Conservation (phyloP, 768 basidiomycete species). For the Suillus decipiens region DNA sequence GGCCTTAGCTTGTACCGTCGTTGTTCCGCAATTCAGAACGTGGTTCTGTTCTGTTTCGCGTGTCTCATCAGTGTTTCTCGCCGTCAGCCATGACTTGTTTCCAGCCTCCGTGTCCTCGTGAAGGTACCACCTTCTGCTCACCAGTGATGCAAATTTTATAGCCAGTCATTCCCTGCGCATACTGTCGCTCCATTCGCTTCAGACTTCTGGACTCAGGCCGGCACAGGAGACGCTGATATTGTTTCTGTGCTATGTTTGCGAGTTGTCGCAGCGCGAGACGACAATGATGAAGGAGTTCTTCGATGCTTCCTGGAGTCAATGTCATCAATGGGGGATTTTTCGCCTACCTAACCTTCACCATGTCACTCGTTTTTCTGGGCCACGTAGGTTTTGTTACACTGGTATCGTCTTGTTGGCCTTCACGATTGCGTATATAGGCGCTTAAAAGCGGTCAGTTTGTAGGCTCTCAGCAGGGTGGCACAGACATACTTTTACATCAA, state of each 20-base stretch:
- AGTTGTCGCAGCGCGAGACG: not conserved
- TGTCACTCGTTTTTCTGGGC: not conserved
- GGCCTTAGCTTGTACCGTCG: too few relatives aligned
- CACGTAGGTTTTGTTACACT: not conserved
- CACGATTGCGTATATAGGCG: not conserved
- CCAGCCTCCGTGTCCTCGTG: not conserved
- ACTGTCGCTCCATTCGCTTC: not conserved
- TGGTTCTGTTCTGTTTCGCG: too few relatives aligned
- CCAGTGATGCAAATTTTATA: not conserved
- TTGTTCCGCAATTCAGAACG: too few relatives aligned
- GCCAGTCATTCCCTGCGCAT: not conserved
- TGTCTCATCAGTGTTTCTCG: too few relatives aligned
- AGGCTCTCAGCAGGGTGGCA: not conserved
- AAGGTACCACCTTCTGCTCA: not conserved
- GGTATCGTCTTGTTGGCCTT: not conserved
- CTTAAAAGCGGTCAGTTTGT: not conserved
- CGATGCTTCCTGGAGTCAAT: not conserved
- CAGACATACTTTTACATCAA: too few relatives aligned
- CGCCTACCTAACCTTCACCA: too few relatives aligned
- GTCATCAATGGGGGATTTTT: not conserved
- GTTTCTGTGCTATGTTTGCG: not conserved
- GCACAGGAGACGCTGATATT: not conserved
- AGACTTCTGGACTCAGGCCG: not conserved
- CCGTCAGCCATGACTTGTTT: too few relatives aligned
- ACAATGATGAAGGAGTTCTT: not conserved